These are phyloP conservation scores for Colletotrichum musicola DNA, from an alignment of 2,329 filamentous ascomycete genomes.

Conservation along the genomic window DNA sequence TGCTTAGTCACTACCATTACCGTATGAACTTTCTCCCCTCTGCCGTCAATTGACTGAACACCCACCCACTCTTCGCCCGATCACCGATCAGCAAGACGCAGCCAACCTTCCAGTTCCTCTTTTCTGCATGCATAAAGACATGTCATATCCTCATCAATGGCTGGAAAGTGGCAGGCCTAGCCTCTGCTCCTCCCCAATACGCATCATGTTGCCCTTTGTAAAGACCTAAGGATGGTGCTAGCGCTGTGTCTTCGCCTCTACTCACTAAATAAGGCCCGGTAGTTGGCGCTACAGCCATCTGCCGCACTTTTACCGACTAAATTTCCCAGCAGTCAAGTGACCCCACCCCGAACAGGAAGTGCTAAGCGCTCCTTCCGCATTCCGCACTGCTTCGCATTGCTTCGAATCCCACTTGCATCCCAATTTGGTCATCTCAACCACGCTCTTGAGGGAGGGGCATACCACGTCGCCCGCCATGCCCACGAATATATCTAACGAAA, in stretches of 20 bases:
- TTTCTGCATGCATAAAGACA: background rate
- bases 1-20: background rate
- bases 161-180: background rate
- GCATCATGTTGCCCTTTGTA: background rate
- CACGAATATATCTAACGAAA: slow-evolving; percentile 30
- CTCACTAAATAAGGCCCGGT: too few species aligned
- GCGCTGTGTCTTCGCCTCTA: too few species aligned
- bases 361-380: slow-evolving; percentile 35
- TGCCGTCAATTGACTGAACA: too few species aligned
- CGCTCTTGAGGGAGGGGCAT: slow-evolving; percentile 4
- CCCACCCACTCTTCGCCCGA: too few species aligned
- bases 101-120: background rate
- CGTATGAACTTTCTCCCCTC: too few species aligned
- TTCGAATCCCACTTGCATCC: slow-evolving; percentile 27
- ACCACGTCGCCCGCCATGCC: slow-evolving; percentile 8
- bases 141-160: background rate
- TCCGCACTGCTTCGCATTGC: slow-evolving; percentile 28
- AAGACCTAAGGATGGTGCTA: background rate
- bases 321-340: slow-evolving; percentile 13
- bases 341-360: slow-evolving; percentile 14
- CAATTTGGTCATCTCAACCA: slow-evolving; percentile 32
- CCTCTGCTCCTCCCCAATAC: background rate
- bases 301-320: slow-evolving; percentile 4
- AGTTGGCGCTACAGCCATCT: background rate
- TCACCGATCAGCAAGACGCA: too few species aligned